Evolutionary conservation across 2,329 filamentous ascomycete genomes (phyloP), one percentile per base, ranked within the genome.

Genomic region (Colletotrichum ledebouriae): DNA sequence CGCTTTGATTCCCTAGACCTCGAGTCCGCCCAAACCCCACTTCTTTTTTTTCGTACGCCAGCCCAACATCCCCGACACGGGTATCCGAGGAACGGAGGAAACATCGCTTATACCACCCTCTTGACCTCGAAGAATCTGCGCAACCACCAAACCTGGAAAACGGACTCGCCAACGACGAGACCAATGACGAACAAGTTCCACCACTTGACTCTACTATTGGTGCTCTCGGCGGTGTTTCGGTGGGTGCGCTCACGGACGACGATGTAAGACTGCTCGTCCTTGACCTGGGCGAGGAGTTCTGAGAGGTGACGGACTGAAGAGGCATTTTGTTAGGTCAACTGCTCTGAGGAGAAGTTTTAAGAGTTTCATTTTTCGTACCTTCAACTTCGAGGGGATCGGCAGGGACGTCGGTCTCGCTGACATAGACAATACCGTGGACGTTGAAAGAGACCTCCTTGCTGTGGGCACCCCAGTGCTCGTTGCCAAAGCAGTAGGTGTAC

Each of bases 131-230:
- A 98, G 87, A 99, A 99, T 78, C 96, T 89, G 84, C 97, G 96
- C 79, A 99, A 82, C 94, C 96, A 99, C 95, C 96, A 99, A 73
- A 99, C 95, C 85, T 99, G 96, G 86, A 99, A 99, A 73, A 98
- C 85, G 70, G 94, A 96, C 85, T 98, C 94, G 75, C 92, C 94
- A 73, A 97, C 86, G 71, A 99, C 88, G 58, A 98, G 90, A 64
- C 89, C 87, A 72, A 99, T 89, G 82, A 99, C 94, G 82, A 98
- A 98, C 75, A 98, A 88, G 81, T 96, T 98, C 96, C 96, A 99
- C 96, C 96, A 99, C 86, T 99, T 99, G 79, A 99, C 96, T 73
- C 96, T 89, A 74, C 90, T 88, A 82, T 99, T 99, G 76, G 96
- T 99, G 87, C 94, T 98, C 85, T 99, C 96, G 72, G 96, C 96